Evolutionary conservation across 768 basidiomycete genomes (phyloP).

Genomic region (Boletus edulis): DNA sequence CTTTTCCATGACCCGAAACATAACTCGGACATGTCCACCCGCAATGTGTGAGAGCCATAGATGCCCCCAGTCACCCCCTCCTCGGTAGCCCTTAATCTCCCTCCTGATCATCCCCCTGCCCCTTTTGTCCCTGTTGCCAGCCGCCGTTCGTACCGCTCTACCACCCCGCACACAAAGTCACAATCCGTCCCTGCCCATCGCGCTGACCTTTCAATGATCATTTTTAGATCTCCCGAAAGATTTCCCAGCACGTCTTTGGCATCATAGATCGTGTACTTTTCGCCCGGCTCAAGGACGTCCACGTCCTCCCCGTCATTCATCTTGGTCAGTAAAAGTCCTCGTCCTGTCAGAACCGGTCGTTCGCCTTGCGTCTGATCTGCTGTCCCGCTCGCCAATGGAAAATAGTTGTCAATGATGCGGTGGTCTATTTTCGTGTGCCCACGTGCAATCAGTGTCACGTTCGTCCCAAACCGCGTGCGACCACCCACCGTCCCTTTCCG

Average conservation of each 20-base stretch:
- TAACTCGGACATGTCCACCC: neutral
- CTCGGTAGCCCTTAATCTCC: constrained; percentile 15
- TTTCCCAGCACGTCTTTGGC: constrained; percentile 65
- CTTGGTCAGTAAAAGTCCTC: constrained; percentile 10
- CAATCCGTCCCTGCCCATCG: constrained; percentile 53
- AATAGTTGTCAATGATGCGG: constrained; percentile 38
- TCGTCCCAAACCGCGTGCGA: constrained; percentile 9
- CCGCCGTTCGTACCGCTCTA: constrained; percentile 67
- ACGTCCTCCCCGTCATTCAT: constrained; percentile 4
- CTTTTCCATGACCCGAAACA: neutral
- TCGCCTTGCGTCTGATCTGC: neutral
- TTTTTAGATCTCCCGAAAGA: constrained; percentile 47
- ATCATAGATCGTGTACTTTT: constrained; percentile 61
- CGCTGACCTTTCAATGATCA: constrained; percentile 51
- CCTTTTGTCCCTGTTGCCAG: constrained; percentile 36
- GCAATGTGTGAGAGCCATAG: too few species aligned
- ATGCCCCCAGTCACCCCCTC: neutral
- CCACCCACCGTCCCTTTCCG: constrained; percentile 25
- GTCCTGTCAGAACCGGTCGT: neutral
- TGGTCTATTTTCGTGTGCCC: constrained; percentile 21
- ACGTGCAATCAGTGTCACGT: constrained; percentile 12
- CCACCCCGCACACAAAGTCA: constrained; percentile 50
- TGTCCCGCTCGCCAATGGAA: constrained; percentile 33
- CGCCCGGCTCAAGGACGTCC: constrained; percentile 48
- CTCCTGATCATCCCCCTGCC: neutral